phyloP scores from a whole-genome alignment of 371 early-diverging fungal species.

The Syncephalastrum sp. region DNA sequence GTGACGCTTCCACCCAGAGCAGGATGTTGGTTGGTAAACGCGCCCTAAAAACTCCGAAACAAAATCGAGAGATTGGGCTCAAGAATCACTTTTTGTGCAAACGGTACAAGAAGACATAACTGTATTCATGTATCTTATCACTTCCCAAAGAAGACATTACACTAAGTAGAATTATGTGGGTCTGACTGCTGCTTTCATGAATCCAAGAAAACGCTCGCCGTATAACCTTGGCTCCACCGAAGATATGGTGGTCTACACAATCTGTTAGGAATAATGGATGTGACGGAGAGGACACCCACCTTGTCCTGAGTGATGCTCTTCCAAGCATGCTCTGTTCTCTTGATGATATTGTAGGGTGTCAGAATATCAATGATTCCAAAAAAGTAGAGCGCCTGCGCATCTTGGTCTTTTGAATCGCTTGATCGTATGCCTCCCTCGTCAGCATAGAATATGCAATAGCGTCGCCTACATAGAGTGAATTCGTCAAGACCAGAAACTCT shows the following conservation, averaged over 20 bases:
- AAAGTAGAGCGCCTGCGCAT: conserved; percentile 78
- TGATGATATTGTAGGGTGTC: conserved; percentile 85
- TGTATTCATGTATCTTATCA: no score
- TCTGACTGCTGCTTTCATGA: conserved; percentile 52
- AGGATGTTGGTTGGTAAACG: no score
- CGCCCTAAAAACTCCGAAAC: no score
- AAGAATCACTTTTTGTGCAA: no score
- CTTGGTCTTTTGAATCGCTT: conserved; percentile 67
- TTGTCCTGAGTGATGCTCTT: conserved; percentile 79
- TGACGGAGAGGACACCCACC: conserved; percentile 25
- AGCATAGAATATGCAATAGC: conserved; percentile 77
- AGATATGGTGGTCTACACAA: conserved; percentile 62
- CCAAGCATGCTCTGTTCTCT: conserved; percentile 83
- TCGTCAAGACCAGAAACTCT: background rate
- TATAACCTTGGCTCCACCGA: conserved; percentile 86
- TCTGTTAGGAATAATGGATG: conserved; percentile 6
- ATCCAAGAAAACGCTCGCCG: conserved; percentile 81
- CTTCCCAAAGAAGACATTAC: background rate
- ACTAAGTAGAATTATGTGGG: background rate
- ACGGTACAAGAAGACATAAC: no score
- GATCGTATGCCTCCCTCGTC: conserved; percentile 90
- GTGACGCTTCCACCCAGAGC: no score
- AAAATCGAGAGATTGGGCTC: no score
- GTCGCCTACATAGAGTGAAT: conserved; percentile 32
- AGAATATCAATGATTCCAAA: conserved; percentile 96